Evolutionary conservation across 192 early-diverging fungal species (phyloP).

Genomic region (Entomortierella parvispora): DNA sequence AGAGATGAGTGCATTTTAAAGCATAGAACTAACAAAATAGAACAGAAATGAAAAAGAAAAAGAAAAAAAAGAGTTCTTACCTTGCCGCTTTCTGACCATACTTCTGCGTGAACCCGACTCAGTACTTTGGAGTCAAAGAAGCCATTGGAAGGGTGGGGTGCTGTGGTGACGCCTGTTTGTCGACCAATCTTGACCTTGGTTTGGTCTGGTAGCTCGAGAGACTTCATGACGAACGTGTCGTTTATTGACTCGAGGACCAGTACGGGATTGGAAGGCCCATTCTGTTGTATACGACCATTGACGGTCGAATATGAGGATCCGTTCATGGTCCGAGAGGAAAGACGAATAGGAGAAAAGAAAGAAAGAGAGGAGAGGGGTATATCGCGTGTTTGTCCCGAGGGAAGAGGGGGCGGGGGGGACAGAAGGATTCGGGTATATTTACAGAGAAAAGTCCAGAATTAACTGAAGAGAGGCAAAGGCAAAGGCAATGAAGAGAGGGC

Average conservation of each 20-base stretch:
- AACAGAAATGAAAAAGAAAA: background rate
- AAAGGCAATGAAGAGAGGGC: too few species aligned
- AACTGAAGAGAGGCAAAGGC: too few species aligned
- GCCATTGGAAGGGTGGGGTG: constrained; percentile 73
- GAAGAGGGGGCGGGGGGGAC: too few species aligned
- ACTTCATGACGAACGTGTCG: constrained; percentile 60
- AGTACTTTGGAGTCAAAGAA: constrained; percentile 89
- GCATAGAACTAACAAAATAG: background rate
- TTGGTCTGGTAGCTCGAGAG: constrained; percentile 62
- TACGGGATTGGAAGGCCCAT: constrained; percentile 14
- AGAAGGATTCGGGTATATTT: too few species aligned
- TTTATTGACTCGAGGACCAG: constrained; percentile 59
- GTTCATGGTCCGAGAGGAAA: constrained; percentile 11
- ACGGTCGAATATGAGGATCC: constrained; percentile 7
- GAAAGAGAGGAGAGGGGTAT: constrained; percentile 1
- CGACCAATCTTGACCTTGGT: constrained; percentile 73
- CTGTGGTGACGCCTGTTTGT: constrained; percentile 70
- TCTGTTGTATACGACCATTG: constrained; percentile 29
- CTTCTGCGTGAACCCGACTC: constrained; percentile 78
- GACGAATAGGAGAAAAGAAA: background rate
- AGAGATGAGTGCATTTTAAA: too few species aligned
- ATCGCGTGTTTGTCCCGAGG: too few species aligned
- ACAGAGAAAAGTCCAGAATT: too few species aligned
- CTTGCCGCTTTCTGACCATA: constrained; percentile 72
- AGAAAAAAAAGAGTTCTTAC: constrained; percentile 41